These are phyloP conservation scores for Pythium aphanidermatum DNA, from an alignment of 352 stramenopile species.

Conservation along the genomic window DNA sequence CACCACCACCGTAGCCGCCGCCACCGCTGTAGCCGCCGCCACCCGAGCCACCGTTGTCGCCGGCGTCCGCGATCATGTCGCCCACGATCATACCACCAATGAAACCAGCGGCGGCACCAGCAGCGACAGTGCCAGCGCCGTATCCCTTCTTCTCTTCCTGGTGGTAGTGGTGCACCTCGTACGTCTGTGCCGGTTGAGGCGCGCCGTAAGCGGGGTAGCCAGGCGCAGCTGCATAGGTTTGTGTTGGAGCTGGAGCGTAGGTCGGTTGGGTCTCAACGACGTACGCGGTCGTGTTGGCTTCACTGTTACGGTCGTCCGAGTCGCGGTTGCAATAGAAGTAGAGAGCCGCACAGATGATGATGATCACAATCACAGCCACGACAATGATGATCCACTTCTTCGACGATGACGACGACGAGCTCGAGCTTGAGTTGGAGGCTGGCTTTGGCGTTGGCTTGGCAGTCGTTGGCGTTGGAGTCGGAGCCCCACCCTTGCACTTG, in stretches of 20 bases:
- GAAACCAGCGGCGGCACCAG: slow-evolving; percentile 4
- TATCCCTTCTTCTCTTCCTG: not conserved
- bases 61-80: slow-evolving; percentile 6
- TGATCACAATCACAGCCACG: slow-evolving; percentile 5
- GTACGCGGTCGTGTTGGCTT: too few relatives aligned
- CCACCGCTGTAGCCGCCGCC: too few relatives aligned
- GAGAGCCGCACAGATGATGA: slow-evolving; percentile 3
- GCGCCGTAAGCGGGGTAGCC: too few relatives aligned
- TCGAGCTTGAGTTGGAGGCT: not conserved
- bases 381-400: slow-evolving; percentile 15
- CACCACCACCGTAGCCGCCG: too few relatives aligned
- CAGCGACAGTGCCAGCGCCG: slow-evolving; percentile 2
- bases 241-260: too few relatives aligned
- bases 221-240: too few relatives aligned
- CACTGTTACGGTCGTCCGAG: not conserved
- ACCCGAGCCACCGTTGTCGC: not conserved
- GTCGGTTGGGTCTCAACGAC: too few relatives aligned
- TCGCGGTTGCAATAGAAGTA: slow-evolving; percentile 9
- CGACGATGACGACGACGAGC: slow-evolving; percentile 1
- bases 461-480: not conserved
- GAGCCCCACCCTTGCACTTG: slow-evolving; percentile 8
- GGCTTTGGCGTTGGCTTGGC: not conserved
- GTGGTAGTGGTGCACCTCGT: not conserved
- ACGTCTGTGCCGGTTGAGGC: not conserved
- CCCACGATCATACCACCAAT: slow-evolving; percentile 8